Percentiles rank a stretch among this genome's conserved stretches.
These are phyloP conservation scores for Gynochthodes officinalis DNA, from an alignment of 257 asterid species.

Conservation along the genomic window DNA sequence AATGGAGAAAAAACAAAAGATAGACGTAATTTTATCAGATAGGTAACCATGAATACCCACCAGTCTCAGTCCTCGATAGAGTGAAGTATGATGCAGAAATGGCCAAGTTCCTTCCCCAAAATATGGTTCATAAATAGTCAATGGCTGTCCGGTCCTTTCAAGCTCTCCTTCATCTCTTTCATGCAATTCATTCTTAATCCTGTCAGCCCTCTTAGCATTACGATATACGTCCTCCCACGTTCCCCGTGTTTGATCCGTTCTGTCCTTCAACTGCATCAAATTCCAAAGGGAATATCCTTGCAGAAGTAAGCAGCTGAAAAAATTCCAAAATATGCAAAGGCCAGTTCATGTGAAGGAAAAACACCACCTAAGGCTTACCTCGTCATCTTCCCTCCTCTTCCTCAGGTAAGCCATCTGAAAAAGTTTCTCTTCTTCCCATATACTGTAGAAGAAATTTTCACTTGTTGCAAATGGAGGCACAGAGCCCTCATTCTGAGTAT, in stretches of 20 bases:
- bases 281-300: constrained; percentile 9
- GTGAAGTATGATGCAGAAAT: constrained; percentile 75
- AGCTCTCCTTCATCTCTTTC: constrained; percentile 98
- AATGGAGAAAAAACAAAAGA: neutral
- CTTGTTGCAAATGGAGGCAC: constrained; percentile 23
- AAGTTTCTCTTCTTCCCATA: constrained; percentile 83
- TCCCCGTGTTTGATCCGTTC: constrained; percentile 84
- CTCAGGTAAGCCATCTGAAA: constrained; percentile 47
- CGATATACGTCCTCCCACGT: constrained; percentile 89
- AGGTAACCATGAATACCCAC: constrained; percentile 33
- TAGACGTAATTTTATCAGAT: neutral
- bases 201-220: constrained; percentile 73
- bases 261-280: constrained; percentile 78
- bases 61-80: constrained; percentile 86
- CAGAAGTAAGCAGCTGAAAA: constrained; percentile 11
- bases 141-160: constrained; percentile 92
- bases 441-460: constrained; percentile 51
- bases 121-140: constrained; percentile 89
- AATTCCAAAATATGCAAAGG: neutral
- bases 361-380: constrained; percentile 36
- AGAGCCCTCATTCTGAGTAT: constrained; percentile 35
- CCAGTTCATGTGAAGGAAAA: neutral
- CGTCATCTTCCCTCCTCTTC: constrained; percentile 85
- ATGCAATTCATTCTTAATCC: constrained; percentile 57
- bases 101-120: constrained; percentile 93